Evolutionary conservation across 352 stramenopile species (phyloP), one percentile per base, ranked within the genome.

Genomic region (Globisporangium perplexum): DNA sequence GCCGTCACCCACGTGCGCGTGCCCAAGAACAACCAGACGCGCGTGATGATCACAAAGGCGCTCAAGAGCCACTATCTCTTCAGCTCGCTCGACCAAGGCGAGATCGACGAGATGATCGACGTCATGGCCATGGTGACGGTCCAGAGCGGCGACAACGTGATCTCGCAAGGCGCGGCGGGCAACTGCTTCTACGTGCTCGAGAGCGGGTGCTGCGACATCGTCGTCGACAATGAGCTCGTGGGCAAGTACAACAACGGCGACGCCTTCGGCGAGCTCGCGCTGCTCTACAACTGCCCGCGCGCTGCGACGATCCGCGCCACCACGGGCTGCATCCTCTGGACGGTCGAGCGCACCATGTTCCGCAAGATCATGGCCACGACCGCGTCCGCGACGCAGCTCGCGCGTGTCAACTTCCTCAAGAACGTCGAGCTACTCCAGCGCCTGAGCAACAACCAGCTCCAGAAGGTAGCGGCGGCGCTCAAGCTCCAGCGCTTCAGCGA

Each of bases 271-370:
- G 96, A 99, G 72, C 74, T 99, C n/a, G 95, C 95, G 12, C 64
- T 99, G 52, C 85, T 99, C 60, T 98, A 98, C 81, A 98, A 97
- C 66, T 97, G 86, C 53, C 95, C 96, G 17, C 90, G 96, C 23
- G 90, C 94, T 2, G 96, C 95, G 7, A 98, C 95, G 33, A 98
- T 96, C 65, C 77, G 83, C 24, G 90, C 90, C 14, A 88, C 81
- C 4, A 91, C 81, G 15, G 67, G 86, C 20, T 86, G 80, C 50
- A 84, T 88, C 53, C 75, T 98, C 22, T 99, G 92, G 92, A 93
- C 88, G 7, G 71, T 99, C 23, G 95, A 98, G 59, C 88, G 94
- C 50, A 88, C 68, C 8, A 85, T 76, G 54, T 90, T 90, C 63
- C 78, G 81, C 53, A 77, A 80, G 68, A 87, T 91, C 63, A 87